Evolutionary conservation across 495 filamentous ascomycete genomes (phyloP), one percentile per base, ranked within the genome.

Genomic region (Penicillium salamii): DNA sequence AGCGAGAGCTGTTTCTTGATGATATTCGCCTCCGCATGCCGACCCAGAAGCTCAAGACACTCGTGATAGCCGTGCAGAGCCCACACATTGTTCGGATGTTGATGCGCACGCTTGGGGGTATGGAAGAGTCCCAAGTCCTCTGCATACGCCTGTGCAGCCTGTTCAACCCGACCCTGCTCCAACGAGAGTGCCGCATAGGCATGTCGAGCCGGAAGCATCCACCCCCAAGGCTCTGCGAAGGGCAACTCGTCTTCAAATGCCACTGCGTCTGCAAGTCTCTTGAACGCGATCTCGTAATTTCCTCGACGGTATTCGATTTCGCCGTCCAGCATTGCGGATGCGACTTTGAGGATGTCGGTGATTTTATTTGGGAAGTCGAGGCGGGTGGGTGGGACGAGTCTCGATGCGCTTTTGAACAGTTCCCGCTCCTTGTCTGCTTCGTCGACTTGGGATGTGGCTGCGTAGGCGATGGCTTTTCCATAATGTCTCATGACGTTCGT

Each of bases 51-150:
- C 12, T 62, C 50, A 35, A 85, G 48, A 50, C 81, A 84, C 62
- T 87, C 83, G 45, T 84, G 71, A 39, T 75, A 79, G 0, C 82
- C 82, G 54, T 84, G 78, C 39, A 87, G 68, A 21, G 81, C 71
- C 82, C 82, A 87, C 3, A 87, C 77, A 52, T 85, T 87, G 33
- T 80, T 82, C 5, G 75, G 80, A 59, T 85, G 83, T 24, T 78
- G 79, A 21, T 75, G 63, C 0, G 80, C 73, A 2, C 82, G 66
- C 3, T 78, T 77, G 0, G 84, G 55, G 2, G 73, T 71, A 12
- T 70, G 65, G 35, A 67, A 67, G 13, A 83, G 65, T 0, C 82
- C 83, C 5, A 87, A 63, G 57, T 87, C 82, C 4, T 79, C 79
- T 1, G 64, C 66, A 46, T 85, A 87, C 3, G 79, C 74, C 1